Evolutionary conservation across 257 asterid genomes (phyloP).

Genomic region (Rehmannia glutinosa): DNA sequence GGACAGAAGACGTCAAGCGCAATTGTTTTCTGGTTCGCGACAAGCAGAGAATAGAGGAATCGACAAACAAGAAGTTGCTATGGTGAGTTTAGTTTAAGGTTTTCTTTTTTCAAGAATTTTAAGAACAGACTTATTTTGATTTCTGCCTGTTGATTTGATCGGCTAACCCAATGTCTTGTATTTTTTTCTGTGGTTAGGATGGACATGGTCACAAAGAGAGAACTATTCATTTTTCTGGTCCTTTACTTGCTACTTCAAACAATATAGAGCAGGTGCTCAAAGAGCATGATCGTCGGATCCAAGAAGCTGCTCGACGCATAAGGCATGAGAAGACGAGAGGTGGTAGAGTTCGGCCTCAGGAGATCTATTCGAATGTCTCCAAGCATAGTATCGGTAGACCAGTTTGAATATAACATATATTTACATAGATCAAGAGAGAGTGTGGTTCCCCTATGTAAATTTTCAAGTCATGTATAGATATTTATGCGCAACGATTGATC

Average conservation of each 20-base stretch:
- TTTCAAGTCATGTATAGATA: background rate
- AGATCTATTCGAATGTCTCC: slow-evolving; percentile 21
- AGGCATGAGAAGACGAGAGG: slow-evolving; percentile 54
- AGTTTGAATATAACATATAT: background rate
- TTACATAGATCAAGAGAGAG: background rate
- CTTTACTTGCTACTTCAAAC: slow-evolving; percentile 54
- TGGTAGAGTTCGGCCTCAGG: slow-evolving; percentile 39
- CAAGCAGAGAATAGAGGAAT: slow-evolving; percentile 37
- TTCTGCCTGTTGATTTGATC: background rate
- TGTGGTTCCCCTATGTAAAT: background rate
- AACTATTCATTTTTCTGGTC: slow-evolving; percentile 69
- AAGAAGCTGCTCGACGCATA: slow-evolving; percentile 71
- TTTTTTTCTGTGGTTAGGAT: slow-evolving; percentile 23
- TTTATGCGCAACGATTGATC: background rate
- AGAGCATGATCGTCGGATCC: slow-evolving; percentile 83
- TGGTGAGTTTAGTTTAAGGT: slow-evolving; percentile 33
- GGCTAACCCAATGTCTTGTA: background rate
- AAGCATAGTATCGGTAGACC: slow-evolving; percentile 15
- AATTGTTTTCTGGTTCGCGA: slow-evolving; percentile 33
- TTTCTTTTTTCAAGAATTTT: background rate
- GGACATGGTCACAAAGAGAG: slow-evolving; percentile 42
- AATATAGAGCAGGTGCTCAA: slow-evolving; percentile 81
- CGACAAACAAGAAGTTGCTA: slow-evolving; percentile 32
- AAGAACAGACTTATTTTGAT: background rate
- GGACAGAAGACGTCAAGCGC: slow-evolving; percentile 32